Conservation (phyloP, 192 early-diverging fungal species). For the Chytriomyces sp. region DNA sequence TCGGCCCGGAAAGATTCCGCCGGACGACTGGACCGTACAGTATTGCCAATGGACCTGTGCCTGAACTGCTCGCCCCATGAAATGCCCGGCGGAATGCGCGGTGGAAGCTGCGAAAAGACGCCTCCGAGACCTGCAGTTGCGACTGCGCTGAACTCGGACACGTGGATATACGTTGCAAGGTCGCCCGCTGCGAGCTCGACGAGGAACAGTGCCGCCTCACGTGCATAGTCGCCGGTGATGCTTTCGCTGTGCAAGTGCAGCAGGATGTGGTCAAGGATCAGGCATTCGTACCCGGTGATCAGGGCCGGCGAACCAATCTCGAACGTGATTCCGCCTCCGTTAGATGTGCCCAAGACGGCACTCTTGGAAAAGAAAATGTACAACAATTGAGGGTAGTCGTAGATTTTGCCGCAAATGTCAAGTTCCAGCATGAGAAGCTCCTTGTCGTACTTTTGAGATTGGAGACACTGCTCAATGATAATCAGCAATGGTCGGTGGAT, state of each 20-base stretch:
- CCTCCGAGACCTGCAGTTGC: slow-evolving; percentile 85
- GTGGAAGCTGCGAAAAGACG: slow-evolving; percentile 87
- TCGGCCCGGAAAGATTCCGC: slow-evolving; percentile 70
- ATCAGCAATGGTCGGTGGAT: slow-evolving; percentile 85
- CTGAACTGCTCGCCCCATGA: slow-evolving; percentile 29
- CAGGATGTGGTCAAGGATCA: slow-evolving; percentile 89
- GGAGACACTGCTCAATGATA: slow-evolving; percentile 72
- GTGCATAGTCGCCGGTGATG: slow-evolving; percentile 75
- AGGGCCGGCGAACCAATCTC: slow-evolving; percentile 13
- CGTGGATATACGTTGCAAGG: slow-evolving; percentile 79
- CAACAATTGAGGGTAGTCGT: slow-evolving; percentile 72
- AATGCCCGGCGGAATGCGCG: slow-evolving; percentile 42
- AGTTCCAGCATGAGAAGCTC: slow-evolving; percentile 67
- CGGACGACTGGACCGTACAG: slow-evolving; percentile 28
- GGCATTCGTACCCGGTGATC: slow-evolving; percentile 68
- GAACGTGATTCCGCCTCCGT: slow-evolving; percentile 17
- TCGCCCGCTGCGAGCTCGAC: slow-evolving; percentile 77
- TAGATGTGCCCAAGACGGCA: neutral
- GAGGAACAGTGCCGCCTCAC: slow-evolving; percentile 83
- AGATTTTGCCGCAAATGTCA: slow-evolving; percentile 79
- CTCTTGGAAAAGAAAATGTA: slow-evolving; percentile 77
- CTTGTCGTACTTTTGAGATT: slow-evolving; percentile 40
- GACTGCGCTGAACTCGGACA: slow-evolving; percentile 82
- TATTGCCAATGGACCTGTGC: slow-evolving; percentile 39
- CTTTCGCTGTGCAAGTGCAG: slow-evolving; percentile 91